These are phyloP conservation scores for Trypethelium eluteriae DNA, from an alignment of 495 filamentous ascomycete species.

Conservation along the genomic window DNA sequence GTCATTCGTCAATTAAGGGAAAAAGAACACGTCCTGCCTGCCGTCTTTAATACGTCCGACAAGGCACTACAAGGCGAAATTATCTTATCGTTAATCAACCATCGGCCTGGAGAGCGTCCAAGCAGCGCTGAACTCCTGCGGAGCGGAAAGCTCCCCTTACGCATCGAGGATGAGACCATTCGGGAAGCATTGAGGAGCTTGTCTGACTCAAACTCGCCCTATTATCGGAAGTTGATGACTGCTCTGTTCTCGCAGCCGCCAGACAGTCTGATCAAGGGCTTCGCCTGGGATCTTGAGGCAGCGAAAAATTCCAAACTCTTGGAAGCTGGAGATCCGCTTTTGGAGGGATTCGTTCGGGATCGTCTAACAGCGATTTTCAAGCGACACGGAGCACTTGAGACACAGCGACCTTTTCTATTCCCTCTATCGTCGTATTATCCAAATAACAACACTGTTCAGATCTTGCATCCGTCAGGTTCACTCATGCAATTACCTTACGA, in stretches of 20 bases:
- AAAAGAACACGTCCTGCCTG: slow-evolving; percentile 58
- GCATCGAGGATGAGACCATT: slow-evolving; percentile 87
- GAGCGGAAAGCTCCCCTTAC: slow-evolving; percentile 79
- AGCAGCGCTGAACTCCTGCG: slow-evolving; percentile 78
- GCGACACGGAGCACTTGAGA: slow-evolving; percentile 85
- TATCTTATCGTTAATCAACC: slow-evolving; percentile 69
- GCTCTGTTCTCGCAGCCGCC: slow-evolving; percentile 67
- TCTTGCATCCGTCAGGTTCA: slow-evolving; percentile 76
- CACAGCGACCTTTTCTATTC: slow-evolving; percentile 63
- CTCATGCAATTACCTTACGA: slow-evolving; percentile 88
- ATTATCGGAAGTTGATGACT: slow-evolving; percentile 80
- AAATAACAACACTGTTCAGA: slow-evolving; percentile 58
- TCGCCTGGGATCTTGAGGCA: slow-evolving; percentile 73
- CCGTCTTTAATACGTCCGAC: slow-evolving; percentile 66
- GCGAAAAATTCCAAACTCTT: slow-evolving; percentile 37
- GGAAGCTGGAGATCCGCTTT: slow-evolving; percentile 56
- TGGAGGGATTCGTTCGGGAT: slow-evolving; percentile 69
- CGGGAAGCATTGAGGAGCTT: slow-evolving; percentile 70
- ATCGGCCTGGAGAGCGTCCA: slow-evolving; percentile 72
- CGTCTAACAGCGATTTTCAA: slow-evolving; percentile 71
- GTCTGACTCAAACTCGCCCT: slow-evolving; percentile 73
- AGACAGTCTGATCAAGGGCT: slow-evolving; percentile 58
- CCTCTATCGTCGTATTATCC: slow-evolving; percentile 73
- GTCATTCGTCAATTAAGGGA: slow-evolving; percentile 64
- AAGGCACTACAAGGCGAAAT: slow-evolving; percentile 67